Conservation (phyloP, 495 filamentous ascomycete species). For the Aspergillus carlsbadensis region DNA sequence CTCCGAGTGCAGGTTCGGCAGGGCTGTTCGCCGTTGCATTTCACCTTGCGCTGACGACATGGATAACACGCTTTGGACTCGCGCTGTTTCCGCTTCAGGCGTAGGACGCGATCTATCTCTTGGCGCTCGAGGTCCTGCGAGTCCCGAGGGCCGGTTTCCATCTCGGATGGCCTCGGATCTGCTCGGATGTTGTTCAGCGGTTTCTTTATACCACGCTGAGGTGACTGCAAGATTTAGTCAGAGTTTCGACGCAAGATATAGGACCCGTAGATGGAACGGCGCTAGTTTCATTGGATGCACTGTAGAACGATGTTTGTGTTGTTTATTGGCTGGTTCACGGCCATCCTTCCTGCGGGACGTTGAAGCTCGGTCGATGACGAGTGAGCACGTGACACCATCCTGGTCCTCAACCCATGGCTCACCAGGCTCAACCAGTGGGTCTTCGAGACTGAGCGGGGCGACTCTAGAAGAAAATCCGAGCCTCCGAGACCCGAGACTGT, state of each 20-base stretch:
- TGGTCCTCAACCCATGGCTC: too few relatives aligned
- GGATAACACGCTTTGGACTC: conserved; percentile 40
- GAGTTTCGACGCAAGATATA: too few relatives aligned
- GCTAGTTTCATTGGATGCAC: too few relatives aligned
- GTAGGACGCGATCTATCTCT: conserved; percentile 34
- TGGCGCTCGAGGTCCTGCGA: conserved; percentile 6
- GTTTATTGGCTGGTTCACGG: too few relatives aligned
- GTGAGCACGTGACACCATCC: too few relatives aligned
- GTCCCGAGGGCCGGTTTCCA: neutral
- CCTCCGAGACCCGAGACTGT: neutral
- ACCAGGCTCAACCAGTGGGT: too few relatives aligned
- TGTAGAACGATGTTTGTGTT: too few relatives aligned
- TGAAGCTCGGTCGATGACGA: too few relatives aligned
- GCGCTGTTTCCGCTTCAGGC: conserved; percentile 29
- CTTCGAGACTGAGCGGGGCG: too few relatives aligned
- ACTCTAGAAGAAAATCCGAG: conserved; percentile 10
- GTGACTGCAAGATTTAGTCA: too few relatives aligned
- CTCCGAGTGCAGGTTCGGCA: conserved; percentile 34
- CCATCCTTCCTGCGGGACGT: too few relatives aligned
- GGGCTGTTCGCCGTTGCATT: conserved; percentile 34
- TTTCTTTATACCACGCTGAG: too few relatives aligned
- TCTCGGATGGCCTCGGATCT: neutral
- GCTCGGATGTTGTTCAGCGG: neutral
- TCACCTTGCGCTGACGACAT: conserved; percentile 42
- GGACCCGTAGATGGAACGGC: neutral